Evolutionary conservation across 805 yeast genomes (phyloP).

Genomic region (Barnettozyma wickerhamii): DNA sequence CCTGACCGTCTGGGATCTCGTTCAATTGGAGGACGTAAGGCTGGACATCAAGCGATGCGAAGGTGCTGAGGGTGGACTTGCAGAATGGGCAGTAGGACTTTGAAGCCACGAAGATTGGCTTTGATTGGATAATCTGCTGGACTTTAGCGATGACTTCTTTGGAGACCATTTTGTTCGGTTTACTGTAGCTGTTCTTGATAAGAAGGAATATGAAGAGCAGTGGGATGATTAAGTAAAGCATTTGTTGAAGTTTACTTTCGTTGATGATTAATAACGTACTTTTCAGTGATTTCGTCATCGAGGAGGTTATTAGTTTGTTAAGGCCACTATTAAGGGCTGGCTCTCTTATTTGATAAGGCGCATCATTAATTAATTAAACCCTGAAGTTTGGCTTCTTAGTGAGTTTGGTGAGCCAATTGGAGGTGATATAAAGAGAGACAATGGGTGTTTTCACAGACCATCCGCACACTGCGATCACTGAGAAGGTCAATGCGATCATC

Average conservation of each 20-base stretch:
- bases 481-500: constrained; percentile 51
- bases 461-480: constrained; percentile 68
- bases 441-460: constrained; percentile 59
- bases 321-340: neutral
- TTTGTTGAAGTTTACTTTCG: neutral
- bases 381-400: no score
- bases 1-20: constrained; percentile 67
- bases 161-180: constrained; percentile 44
- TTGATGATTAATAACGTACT: neutral
- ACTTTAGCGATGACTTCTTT: constrained; percentile 55
- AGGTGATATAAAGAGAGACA: no score
- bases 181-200: neutral
- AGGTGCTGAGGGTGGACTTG: constrained; percentile 38
- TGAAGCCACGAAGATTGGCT: constrained; percentile 76
- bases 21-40: constrained; percentile 42
- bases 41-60: constrained; percentile 37
- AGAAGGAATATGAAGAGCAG: neutral
- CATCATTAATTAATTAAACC: no score
- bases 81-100: constrained; percentile 73
- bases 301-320: neutral
- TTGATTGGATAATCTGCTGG: constrained; percentile 55
- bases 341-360: no score
- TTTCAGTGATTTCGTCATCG: neutral
- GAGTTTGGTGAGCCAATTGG: no score
- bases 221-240: neutral